Percentiles rank a stretch among this genome's conserved stretches.
These are phyloP conservation scores for Asterophora lycoperdoides DNA, from an alignment of 768 basidiomycete genomes.

Conservation along the genomic window DNA sequence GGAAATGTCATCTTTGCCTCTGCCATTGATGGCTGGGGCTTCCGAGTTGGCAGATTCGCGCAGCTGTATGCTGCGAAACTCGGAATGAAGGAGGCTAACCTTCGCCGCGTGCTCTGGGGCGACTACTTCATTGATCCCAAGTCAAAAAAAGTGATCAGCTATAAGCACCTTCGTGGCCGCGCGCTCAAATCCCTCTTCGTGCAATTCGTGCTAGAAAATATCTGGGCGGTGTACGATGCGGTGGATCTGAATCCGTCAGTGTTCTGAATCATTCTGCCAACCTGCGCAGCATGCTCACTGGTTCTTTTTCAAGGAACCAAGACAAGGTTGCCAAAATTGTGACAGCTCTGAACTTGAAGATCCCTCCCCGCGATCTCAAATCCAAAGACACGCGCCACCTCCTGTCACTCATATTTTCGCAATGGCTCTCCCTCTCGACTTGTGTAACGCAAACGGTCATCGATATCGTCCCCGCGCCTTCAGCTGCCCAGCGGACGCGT, in stretches of 20 bases:
- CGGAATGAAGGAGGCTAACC: constrained; percentile 82
- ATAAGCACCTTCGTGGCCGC: constrained; percentile 86
- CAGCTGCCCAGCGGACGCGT: constrained; percentile 72
- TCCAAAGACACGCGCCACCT: constrained; percentile 86
- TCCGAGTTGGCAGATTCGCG: constrained; percentile 90
- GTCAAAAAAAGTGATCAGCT: constrained; percentile 85
- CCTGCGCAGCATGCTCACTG: no score
- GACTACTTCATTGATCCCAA: constrained; percentile 97
- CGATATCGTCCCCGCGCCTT: constrained; percentile 89
- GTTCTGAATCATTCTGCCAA: neutral
- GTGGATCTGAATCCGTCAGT: constrained; percentile 86
- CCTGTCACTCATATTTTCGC: constrained; percentile 82
- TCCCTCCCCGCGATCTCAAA: constrained; percentile 84
- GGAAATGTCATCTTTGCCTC: constrained; percentile 97
- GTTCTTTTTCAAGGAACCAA: constrained; percentile 61
- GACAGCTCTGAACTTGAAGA: constrained; percentile 72
- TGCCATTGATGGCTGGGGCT: constrained; percentile 97
- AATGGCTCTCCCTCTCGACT: constrained; percentile 95
- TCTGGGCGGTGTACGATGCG: constrained; percentile 96
- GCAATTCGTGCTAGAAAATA: constrained; percentile 93
- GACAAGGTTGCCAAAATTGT: constrained; percentile 91
- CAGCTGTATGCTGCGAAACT: constrained; percentile 88
- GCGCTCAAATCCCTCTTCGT: constrained; percentile 93
- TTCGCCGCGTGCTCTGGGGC: constrained; percentile 90
- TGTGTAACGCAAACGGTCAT: constrained; percentile 89